Conservation (phyloP, 2,329 filamentous ascomycete genomes). For the Aspergillus aculeatinus region DNA sequence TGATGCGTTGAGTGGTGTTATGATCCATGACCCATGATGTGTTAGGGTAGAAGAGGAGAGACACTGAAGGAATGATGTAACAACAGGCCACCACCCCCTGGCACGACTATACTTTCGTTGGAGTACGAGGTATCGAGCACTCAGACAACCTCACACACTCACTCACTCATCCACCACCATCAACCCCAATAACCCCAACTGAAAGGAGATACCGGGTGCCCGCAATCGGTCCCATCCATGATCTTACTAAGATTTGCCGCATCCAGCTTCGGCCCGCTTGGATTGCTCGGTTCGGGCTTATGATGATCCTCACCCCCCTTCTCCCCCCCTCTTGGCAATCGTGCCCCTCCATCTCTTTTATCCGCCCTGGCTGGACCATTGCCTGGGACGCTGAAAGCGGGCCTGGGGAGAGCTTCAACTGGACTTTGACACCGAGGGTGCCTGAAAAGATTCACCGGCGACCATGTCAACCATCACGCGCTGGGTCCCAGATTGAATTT, state of each 20-base stretch:
- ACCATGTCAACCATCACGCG: conserved; percentile 17
- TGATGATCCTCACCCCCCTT: background rate
- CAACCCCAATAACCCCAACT: too few species aligned
- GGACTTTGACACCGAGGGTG: conserved; percentile 12
- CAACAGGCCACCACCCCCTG: background rate
- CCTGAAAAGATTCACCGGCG: conserved; percentile 28
- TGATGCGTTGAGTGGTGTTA: background rate
- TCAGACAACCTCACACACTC: too few species aligned
- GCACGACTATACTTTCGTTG: too few species aligned
- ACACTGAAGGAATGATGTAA: background rate
- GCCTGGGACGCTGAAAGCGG: background rate
- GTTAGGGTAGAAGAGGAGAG: background rate
- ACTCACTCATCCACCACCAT: too few species aligned
- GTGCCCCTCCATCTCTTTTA: conserved; percentile 9
- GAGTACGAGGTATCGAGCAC: too few species aligned
- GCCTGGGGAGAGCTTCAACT: background rate
- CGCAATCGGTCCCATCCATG: too few species aligned
- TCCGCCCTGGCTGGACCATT: conserved; percentile 3
- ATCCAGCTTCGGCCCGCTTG: conserved; percentile 4
- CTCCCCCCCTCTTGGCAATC: conserved; percentile 2
- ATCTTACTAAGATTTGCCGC: background rate
- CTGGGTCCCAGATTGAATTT: conserved; percentile 16
- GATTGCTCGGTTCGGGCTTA: conserved; percentile 13
- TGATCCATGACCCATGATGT: too few species aligned
- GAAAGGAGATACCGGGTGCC: too few species aligned